Evolutionary conservation across 164 flowering plant species (phyloP), one percentile per base, ranked within the genome.

Genomic region (Nymphaea thermarum): DNA sequence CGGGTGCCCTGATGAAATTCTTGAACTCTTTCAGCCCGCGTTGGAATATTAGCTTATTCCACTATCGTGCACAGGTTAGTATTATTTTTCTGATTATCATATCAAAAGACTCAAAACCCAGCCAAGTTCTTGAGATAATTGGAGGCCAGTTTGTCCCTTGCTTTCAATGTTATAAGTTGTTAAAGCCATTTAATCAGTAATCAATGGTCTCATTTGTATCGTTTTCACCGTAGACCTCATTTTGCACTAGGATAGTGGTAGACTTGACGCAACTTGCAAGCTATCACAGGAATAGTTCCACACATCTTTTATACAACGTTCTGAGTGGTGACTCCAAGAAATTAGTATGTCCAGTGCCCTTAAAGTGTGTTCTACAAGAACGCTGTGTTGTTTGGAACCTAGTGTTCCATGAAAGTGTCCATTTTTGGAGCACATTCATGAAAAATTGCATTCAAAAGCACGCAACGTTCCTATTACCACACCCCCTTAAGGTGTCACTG

Each of bases 41-140:
- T 53, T 95, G 99, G 99, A 92, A 87, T 77, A 92, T 95, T 73
- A 92, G 84, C 72, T 83, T 95, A 82, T 92, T 95, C 82, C 99
- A 92, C 75, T 95, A 95, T 76, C 91, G 96, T 67, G 84, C 80
- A 51, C 85, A 90, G 96, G 3, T 72, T 51, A 44, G 51, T 71
- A 43, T 60, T 4, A 71, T 1, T 55, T 51, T 64, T 66, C 42
- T 55, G 18, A 12, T 43, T 15, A 6, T 25, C 53, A 55, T 62
- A 14, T 6, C 12, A 10, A 62, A 41, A 6, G n/a, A 62, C n/a
- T 51, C 57, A 51, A 51, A 51, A 3, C 57, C 14, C 57, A 51
- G 8, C 57, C 8, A 51, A 4, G 14, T 51, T 8, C 36, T 25
- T 25, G 10, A 51, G 5, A 51, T 51, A 51, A 15, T 51, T 51